Evolutionary conservation across 2,329 filamentous ascomycete genomes (phyloP), one percentile per base, ranked within the genome.

Genomic region (Claviceps pusilla): DNA sequence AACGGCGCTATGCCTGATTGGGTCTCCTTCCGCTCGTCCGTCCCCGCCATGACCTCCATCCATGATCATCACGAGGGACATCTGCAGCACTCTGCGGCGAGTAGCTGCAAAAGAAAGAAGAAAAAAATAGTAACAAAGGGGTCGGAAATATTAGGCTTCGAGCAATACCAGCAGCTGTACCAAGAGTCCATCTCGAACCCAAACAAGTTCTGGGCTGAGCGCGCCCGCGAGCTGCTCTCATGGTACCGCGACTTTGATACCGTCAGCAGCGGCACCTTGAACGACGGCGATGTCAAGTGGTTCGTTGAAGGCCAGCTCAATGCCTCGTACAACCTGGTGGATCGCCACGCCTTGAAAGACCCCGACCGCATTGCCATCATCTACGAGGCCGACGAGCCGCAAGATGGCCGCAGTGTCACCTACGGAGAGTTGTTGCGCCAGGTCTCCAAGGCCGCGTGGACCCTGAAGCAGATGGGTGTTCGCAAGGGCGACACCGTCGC

Each of bases 401-500:
- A 73, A 53, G 86, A 95, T 67, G 90, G 93, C 66, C 89, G 91
- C 61, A 90, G 79, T 60, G 85, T 98, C 69, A 93, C 88, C 60
- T 98, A 97, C 64, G 81, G 86, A 63, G 90, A 98, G 78, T 85
- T 98, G 52, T 80, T 97, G 58, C 84, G 89, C 59, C 82, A 98
- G 70, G 91, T 98, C 52, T 96, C 86, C 65, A 86, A 82, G 70
- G 82, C 89, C 16, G 86, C 93, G 48, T 89, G 88, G 75, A 85
- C 87, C 29, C 79, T 98, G 62, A 95, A 90, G 77, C 81, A 91
- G 74, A 93, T 95, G 82, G 93, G 93, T 59, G 91, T 98, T 57
- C 83, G 86, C 75, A 97, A 96, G 77, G 93, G 93, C 54, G 93
- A 98, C 72, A 95, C 90, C 4, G 90, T 98, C 55, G 93, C 89